A percentile compares a stretch with the other conserved stretches of the same genome.
Evolutionary conservation across 2,329 filamentous ascomycete species (phyloP).

Genomic region (Colletotrichum tamarilloi): DNA sequence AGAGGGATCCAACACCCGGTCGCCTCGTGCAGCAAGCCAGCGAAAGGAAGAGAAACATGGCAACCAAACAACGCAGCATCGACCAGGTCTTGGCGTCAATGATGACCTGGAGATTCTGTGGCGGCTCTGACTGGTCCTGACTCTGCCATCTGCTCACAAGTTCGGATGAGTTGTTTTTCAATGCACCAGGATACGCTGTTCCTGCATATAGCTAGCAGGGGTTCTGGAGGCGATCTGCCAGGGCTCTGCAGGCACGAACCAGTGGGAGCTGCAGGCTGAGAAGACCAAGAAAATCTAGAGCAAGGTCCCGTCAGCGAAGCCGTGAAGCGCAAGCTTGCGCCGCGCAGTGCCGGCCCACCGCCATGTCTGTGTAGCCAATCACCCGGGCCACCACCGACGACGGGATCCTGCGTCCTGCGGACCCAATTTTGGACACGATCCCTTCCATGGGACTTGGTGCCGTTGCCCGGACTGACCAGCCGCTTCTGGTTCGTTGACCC

Average conservation of each 20-base stretch:
- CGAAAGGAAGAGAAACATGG: background rate
- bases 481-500: constrained; percentile 13
- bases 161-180: constrained; percentile 29
- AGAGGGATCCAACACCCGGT: background rate
- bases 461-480: constrained; percentile 9
- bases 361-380: constrained; percentile 20
- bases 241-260: constrained; percentile 33
- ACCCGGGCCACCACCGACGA: background rate
- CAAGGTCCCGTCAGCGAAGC: constrained; percentile 22
- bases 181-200: constrained; percentile 27
- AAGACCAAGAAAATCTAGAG: background rate
- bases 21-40: background rate
- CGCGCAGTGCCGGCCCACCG: constrained; percentile 26
- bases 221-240: constrained; percentile 26
- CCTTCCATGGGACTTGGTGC: background rate
- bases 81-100: constrained; percentile 11
- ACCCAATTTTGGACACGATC: constrained; percentile 32
- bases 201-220: constrained; percentile 35
- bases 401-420: background rate
- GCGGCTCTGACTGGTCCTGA: background rate
- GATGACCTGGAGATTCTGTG: background rate
- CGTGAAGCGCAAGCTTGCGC: constrained; percentile 18
- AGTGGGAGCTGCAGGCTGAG: constrained; percentile 30
- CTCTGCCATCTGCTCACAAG: constrained; percentile 5
- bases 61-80: background rate